Base-by-base conservation (phyloP, 257 asterid species). In the Nicotiana undulata region DNA sequence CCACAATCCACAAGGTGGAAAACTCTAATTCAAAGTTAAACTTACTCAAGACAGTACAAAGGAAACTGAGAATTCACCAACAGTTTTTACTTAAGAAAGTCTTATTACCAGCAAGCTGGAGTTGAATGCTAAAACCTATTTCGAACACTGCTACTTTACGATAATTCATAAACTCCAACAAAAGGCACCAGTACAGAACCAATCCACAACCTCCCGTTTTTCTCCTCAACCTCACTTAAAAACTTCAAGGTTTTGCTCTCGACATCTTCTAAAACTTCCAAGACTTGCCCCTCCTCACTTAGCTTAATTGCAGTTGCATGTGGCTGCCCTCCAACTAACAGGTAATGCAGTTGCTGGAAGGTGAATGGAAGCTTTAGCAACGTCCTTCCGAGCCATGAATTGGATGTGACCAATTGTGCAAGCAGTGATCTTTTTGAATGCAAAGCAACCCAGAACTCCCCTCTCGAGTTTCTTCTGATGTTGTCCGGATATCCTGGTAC, bases 171-270 rank as follows among this genome's bases (percentile, higher is more conserved):
- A 32, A 89, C 61, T 68, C 94, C 96, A 20, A 90, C 24, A n/a
- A 85, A 89, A 79, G 98, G 90, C 86, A 86, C 86, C 82, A 91
- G 22, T 4, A 90, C 97, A 66, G 95, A 93, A 20, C 85, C 95
- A 74, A 92, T 78, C 94, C 97, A 91, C 29, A 93, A 86, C 81
- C 87, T 90, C 76, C 94, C 95, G 49, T 91, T 28, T 79, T 81
- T 87, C 88, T 92, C 95, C 86, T 93, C 97, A 5, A 88, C 91
- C 81, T 93, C 97, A 72, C 97, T 93, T 16, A 93, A 81, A 76
- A 89, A 88, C 85, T 86, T 88, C 90, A 90, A 58, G 0, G 85
- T 88, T 82, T 87, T 86, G 81, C 96, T 93, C 49, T 87, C 87
- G 0, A 81, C 60, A n/a, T 88, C 97, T 82, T 93, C 97, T 52